phyloP scores from a whole-genome alignment of 1,284 basidiomycete genomes.

The Cryptococcus floricola region DNA sequence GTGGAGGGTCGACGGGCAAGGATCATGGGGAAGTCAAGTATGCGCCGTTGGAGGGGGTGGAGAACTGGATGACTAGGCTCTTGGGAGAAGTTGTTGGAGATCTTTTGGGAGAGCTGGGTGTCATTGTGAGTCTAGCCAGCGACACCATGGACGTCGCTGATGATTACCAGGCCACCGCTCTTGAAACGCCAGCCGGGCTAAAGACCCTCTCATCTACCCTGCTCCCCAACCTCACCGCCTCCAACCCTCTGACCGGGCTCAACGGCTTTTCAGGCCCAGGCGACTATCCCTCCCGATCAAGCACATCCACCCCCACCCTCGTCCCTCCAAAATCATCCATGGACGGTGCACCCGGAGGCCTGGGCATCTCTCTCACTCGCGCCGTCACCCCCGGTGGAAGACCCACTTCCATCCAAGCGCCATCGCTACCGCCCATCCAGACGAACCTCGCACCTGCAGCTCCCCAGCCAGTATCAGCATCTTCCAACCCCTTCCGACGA shows the following conservation, averaged over 20 bases:
- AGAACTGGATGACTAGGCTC: conserved; percentile 69
- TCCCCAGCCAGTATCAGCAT: conserved; percentile 15
- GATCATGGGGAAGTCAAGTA: conserved; percentile 56
- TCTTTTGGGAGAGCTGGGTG: conserved; percentile 74
- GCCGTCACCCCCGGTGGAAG: conserved; percentile 42
- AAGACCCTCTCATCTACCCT: conserved; percentile 46
- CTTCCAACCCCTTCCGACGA: conserved; percentile 40
- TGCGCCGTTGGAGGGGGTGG: conserved; percentile 30
- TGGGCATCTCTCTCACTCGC: conserved; percentile 27
- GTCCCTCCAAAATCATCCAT: conserved; percentile 20
- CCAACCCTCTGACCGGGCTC: conserved; percentile 14
- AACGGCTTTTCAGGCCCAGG: conserved; percentile 10
- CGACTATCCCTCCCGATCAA: conserved; percentile 20
- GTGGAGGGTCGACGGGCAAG: conserved; percentile 62
- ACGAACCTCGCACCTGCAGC: conserved; percentile 39
- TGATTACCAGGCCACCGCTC: conserved; percentile 37
- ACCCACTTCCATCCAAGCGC: conserved; percentile 36
- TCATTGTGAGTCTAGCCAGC: conserved; percentile 50
- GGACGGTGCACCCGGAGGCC: conserved; percentile 13
- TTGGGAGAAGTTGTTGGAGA: conserved; percentile 80
- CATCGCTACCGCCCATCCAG: conserved; percentile 35
- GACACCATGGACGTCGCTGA: background rate
- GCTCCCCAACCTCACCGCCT: conserved; percentile 42
- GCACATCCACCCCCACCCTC: conserved; percentile 25
- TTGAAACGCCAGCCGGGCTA: conserved; percentile 47